Base-by-base conservation (phyloP, 495 filamentous ascomycete species). In the Penicillium psychrofluorescens region DNA sequence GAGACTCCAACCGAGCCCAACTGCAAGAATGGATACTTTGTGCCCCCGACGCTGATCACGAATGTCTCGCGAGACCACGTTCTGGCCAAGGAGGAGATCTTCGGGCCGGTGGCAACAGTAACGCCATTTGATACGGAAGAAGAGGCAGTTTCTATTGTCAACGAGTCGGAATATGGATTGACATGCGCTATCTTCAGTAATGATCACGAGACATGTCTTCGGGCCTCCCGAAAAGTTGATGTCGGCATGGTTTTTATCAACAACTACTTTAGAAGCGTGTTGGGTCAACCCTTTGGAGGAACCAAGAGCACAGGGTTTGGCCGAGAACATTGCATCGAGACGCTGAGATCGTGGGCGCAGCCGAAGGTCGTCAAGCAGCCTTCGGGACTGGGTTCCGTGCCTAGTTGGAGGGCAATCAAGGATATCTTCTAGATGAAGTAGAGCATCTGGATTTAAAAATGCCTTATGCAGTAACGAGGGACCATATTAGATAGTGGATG, bases 151-250 rank as follows among this genome's bases (percentile, higher is more conserved):
- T 47, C 51, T 35, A 64, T 84, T 29, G 83, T 85, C 15, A 90
- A 89, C 62, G 72, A 82, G 50, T 85, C 83, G 29, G 69, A 78
- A 45, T 79, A 86, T 45, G 84, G 85, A 1, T 76, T 88, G 6
- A 70, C 68, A 15, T 74, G 79, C 9, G 79, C 80, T 8, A 74
- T 90, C n/a, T 89, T 88, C 62, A 86, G 83, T 1, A 74, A 73
- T 51, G 72, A 88, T 51, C 51, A 84, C 47, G 70, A 75, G 36
- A 64, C 69, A 38, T 83, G 73, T 8, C 67, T 86, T 49, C 67
- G 77, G 37, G 64, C 87, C 28, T 76, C 81, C 12, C 74, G 64
- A 51, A 57, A 66, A 45, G 75, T 87, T 46, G 76, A 84, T 56
- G 74, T 76, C 14, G 85, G 86, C 8, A 81, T 63, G 77, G 79